A percentile compares a stretch with the other conserved stretches of the same genome.
These are phyloP conservation scores for Tylopilus plumbeoviolaceoides DNA, from an alignment of 768 basidiomycete genomes.

Conservation along the genomic window DNA sequence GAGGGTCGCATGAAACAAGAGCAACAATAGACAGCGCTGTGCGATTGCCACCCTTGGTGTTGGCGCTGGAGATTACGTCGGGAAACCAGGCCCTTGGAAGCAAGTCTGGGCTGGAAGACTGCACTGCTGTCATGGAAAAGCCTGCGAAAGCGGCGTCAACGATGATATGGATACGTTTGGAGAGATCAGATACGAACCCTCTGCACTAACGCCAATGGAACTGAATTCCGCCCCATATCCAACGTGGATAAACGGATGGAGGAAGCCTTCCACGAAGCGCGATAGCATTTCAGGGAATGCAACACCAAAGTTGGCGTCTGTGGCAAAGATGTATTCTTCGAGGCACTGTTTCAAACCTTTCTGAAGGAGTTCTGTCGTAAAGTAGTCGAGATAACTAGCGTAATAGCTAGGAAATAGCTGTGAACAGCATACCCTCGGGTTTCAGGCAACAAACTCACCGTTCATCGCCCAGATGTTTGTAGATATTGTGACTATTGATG, in stretches of 20 bases:
- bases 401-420: conserved; percentile 44
- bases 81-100: conserved; percentile 23
- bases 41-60: conserved; percentile 12
- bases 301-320: conserved; percentile 38
- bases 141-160: conserved; percentile 36
- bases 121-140: conserved; percentile 48
- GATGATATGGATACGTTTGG: conserved; percentile 29
- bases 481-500: conserved; percentile 39
- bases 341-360: conserved; percentile 43
- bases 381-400: conserved; percentile 55
- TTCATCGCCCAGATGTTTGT: conserved; percentile 53
- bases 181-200: conserved; percentile 47
- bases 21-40: conserved; percentile 48
- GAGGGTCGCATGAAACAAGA: conserved; percentile 49
- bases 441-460: conserved; percentile 33
- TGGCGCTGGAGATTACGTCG: conserved; percentile 13
- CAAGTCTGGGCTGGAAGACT: conserved; percentile 13
- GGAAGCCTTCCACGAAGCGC: conserved; percentile 49
- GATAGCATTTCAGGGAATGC: conserved; percentile 43
- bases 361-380: conserved; percentile 38
- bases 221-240: conserved; percentile 64
- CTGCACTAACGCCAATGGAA: conserved; percentile 53
- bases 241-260: conserved; percentile 64
- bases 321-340: conserved; percentile 56
- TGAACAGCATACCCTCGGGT: not conserved